Evolutionary conservation across 2,329 filamentous ascomycete species (phyloP).

Genomic region (Aspergillus sclerotialis): DNA sequence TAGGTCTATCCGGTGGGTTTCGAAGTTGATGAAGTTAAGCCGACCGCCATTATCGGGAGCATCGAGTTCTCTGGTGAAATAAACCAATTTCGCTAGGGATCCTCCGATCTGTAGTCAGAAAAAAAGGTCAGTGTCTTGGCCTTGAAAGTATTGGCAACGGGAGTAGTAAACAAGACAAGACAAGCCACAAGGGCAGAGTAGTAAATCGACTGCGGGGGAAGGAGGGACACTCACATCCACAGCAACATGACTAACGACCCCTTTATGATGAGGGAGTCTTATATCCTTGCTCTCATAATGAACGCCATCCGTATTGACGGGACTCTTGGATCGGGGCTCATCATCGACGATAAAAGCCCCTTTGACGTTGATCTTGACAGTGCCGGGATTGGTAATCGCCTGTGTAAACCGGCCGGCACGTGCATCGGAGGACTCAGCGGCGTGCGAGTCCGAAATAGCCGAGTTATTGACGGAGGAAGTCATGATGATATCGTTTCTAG

Average conservation of each 20-base stretch:
- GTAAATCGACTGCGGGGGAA: slow-evolving; percentile 23
- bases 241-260: slow-evolving; percentile 91
- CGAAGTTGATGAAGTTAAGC: slow-evolving; percentile 91
- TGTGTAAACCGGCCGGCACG: slow-evolving; percentile 27
- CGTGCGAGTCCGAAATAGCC: slow-evolving; percentile 12
- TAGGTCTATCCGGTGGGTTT: slow-evolving; percentile 88
- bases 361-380: slow-evolving; percentile 91
- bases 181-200: no score
- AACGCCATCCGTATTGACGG: slow-evolving; percentile 49
- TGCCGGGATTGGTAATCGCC: slow-evolving; percentile 53
- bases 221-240: slow-evolving; percentile 67
- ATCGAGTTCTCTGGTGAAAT: slow-evolving; percentile 84
- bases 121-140: neutral
- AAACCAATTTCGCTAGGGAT: slow-evolving; percentile 91
- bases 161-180: no score
- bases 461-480: slow-evolving; percentile 20
- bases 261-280: slow-evolving; percentile 89
- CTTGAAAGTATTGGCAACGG: no score
- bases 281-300: slow-evolving; percentile 84
- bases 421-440: slow-evolving; percentile 15
- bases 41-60: slow-evolving; percentile 76
- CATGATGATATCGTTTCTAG: slow-evolving; percentile 19
- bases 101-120: slow-evolving; percentile 68
- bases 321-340: slow-evolving; percentile 48
- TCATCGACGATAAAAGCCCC: slow-evolving; percentile 95